Percentiles rank a stretch among this genome's conserved stretches.
Evolutionary conservation across 345 rosid species (phyloP).

Genomic region (Psidium friedrichsthalianum): DNA sequence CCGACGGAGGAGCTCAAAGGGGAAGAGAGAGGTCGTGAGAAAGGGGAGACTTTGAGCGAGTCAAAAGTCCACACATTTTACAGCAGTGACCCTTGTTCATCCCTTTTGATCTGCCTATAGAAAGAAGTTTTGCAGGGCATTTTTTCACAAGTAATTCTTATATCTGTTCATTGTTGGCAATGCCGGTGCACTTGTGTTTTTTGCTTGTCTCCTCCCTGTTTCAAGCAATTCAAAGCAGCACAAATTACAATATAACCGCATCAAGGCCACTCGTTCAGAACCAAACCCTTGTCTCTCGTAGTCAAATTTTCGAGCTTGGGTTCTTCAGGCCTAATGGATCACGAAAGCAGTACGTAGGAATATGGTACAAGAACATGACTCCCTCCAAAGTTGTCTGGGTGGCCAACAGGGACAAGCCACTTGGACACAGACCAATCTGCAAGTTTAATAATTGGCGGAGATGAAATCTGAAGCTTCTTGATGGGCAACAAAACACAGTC

Average conservation of each 20-base stretch:
- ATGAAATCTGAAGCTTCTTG: slow-evolving; percentile 11
- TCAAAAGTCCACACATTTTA: too few relatives aligned
- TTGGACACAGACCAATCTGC: slow-evolving; percentile 4
- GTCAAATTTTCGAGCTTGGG: neutral
- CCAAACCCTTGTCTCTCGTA: neutral
- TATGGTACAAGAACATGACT: neutral
- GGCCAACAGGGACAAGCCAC: slow-evolving; percentile 27
- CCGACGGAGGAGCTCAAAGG: too few relatives aligned
- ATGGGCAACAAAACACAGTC: neutral
- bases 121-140: neutral
- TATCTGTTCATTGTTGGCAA: neutral
- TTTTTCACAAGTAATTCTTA: too few relatives aligned
- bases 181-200: neutral
- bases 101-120: neutral
- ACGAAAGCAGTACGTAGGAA: neutral
- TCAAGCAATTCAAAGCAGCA: neutral
- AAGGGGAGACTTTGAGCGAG: too few relatives aligned
- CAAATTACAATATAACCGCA: neutral
- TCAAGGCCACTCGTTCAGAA: neutral
- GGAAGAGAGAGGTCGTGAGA: too few relatives aligned
- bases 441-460: slow-evolving; percentile 1
- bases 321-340: slow-evolving; percentile 2
- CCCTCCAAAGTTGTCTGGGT: slow-evolving; percentile 21
- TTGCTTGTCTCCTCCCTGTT: slow-evolving; percentile 1
- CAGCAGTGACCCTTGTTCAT: neutral